Conservation (phyloP, 768 basidiomycete genomes). For the Mycena kentingensis region DNA sequence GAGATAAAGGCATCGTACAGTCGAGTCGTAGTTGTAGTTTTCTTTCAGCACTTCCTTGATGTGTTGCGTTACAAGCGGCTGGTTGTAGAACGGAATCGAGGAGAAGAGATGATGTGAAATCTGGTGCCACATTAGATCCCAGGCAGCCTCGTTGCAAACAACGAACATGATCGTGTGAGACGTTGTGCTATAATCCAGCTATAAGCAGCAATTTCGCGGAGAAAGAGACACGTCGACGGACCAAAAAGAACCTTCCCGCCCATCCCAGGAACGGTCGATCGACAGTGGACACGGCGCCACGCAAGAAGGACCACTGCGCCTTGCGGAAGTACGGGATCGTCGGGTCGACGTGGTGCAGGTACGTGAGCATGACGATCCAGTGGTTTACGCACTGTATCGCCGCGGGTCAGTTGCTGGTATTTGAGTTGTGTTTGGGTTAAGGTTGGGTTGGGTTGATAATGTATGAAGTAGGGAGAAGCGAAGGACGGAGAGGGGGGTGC, state of each 20-base stretch:
- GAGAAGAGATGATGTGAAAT: constrained; percentile 65
- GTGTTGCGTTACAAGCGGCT: constrained; percentile 46
- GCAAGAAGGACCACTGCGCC: constrained; percentile 59
- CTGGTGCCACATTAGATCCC: constrained; percentile 29
- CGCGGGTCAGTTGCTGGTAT: too few relatives aligned
- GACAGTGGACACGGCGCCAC: constrained; percentile 61
- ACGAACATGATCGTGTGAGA: constrained; percentile 24
- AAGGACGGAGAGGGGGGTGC: too few relatives aligned
- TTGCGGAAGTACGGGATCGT: constrained; percentile 60
- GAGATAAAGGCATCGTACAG: constrained; percentile 41
- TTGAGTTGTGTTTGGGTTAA: too few relatives aligned
- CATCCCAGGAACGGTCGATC: constrained; percentile 62
- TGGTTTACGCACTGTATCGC: constrained; percentile 9
- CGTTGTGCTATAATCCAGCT: too few relatives aligned
- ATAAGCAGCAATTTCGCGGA: too few relatives aligned
- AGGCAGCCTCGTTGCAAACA: too few relatives aligned
- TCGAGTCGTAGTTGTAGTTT: constrained; percentile 61
- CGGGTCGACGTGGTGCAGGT: constrained; percentile 63
- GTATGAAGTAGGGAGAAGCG: too few relatives aligned
- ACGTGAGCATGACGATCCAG: constrained; percentile 63
- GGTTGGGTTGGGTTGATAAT: too few relatives aligned
- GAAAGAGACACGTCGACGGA: too few relatives aligned
- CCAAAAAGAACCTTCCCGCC: constrained; percentile 57
- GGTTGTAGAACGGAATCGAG: constrained; percentile 60
- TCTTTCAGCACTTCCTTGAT: constrained; percentile 53